phyloP scores from a whole-genome alignment of 2,329 filamentous ascomycete species.

The Tolypocladium ophioglossoides region DNA sequence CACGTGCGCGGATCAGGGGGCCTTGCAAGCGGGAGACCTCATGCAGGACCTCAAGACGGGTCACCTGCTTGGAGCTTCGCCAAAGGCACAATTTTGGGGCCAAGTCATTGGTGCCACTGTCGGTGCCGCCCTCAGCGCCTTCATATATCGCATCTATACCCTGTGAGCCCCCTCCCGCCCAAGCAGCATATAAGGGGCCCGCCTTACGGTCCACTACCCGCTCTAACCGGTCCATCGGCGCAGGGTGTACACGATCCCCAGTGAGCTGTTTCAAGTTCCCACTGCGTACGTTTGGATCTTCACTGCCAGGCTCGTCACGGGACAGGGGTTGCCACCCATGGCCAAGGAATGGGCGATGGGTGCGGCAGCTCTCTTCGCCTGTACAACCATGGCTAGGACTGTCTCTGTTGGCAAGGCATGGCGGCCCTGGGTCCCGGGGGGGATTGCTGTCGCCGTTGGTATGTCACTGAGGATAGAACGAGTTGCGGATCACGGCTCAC shows the following conservation, averaged over 20 bases:
- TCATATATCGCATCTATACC: constrained; percentile 84
- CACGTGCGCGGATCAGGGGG: constrained; percentile 35
- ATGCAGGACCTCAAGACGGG: constrained; percentile 97
- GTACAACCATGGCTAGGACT: constrained; percentile 62
- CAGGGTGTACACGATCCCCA: constrained; percentile 78
- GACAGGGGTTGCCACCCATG: constrained; percentile 75
- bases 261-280: constrained; percentile 83
- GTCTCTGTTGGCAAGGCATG: constrained; percentile 45
- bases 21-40: constrained; percentile 88
- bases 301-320: constrained; percentile 85
- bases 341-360: constrained; percentile 69
- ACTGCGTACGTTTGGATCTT: constrained; percentile 98
- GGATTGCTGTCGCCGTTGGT: constrained; percentile 92
- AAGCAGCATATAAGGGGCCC: neutral
- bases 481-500: neutral
- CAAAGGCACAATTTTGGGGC: constrained; percentile 92
- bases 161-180: constrained; percentile 17
- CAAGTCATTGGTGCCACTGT: constrained; percentile 84
- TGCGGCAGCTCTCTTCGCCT: constrained; percentile 63
- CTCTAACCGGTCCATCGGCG: neutral
- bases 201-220: neutral
- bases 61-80: constrained; percentile 81
- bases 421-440: constrained; percentile 74
- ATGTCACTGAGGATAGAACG: constrained; percentile 11
- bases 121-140: constrained; percentile 75